Evolutionary conservation across 2,329 filamentous ascomycete genomes (phyloP).

Genomic region (Emergomyces africanus): DNA sequence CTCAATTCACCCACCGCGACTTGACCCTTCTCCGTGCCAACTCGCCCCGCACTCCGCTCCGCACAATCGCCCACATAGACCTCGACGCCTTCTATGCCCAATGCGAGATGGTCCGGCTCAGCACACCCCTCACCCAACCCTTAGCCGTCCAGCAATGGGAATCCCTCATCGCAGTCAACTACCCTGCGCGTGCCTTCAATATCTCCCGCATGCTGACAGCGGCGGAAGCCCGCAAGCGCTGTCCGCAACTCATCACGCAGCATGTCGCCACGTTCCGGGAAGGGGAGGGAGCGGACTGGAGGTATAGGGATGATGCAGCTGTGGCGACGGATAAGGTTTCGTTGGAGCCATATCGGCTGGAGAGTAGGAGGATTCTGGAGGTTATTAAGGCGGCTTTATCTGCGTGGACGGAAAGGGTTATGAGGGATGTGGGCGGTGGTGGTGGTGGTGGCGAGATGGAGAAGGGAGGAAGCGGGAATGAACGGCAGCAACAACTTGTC

Average conservation of each 20-base stretch:
- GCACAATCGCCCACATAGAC: constrained; percentile 83
- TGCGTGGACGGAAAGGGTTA: constrained; percentile 43
- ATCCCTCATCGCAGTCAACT: constrained; percentile 91
- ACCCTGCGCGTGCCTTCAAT: constrained; percentile 70
- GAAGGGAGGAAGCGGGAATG: constrained; percentile 5
- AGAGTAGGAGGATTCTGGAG: constrained; percentile 71
- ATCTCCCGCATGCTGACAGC: constrained; percentile 68
- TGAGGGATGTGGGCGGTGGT: constrained; percentile 41
- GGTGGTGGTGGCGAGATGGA: constrained; percentile 8
- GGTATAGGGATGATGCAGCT: constrained; percentile 70
- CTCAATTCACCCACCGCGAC: constrained; percentile 66
- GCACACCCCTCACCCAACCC: constrained; percentile 59
- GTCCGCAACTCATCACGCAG: constrained; percentile 70
- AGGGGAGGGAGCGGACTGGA: constrained; percentile 74
- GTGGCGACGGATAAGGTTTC: constrained; percentile 89
- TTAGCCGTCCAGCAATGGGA: constrained; percentile 95
- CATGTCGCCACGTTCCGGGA: constrained; percentile 94
- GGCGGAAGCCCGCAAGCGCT: constrained; percentile 72
- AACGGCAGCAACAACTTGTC: constrained; percentile 23
- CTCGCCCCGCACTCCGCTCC: constrained; percentile 60
- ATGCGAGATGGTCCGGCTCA: constrained; percentile 83
- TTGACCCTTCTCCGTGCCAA: constrained; percentile 62
- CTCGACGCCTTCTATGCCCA: constrained; percentile 97
- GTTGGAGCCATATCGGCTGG: constrained; percentile 76
- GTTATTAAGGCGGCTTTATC: constrained; percentile 64